Conservation (phyloP, 2,329 filamentous ascomycete genomes). For the Calonectria pteridis region DNA sequence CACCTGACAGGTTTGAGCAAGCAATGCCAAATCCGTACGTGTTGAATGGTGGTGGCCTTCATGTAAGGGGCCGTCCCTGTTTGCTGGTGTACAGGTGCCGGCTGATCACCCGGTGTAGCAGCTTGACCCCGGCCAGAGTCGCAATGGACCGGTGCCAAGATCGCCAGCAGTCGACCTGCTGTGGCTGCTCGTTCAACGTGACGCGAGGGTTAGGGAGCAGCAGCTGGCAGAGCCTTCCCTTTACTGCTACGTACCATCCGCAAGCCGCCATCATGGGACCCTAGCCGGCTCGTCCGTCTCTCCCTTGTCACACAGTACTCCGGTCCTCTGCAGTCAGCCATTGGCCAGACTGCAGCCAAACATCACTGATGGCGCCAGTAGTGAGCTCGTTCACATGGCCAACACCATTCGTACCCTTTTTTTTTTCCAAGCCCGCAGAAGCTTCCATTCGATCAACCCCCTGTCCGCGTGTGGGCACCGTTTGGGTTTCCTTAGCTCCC, state of each 20-base stretch:
- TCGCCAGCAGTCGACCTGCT: neutral
- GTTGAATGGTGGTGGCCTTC: conserved; percentile 1
- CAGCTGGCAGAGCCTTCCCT: neutral
- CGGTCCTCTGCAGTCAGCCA: neutral
- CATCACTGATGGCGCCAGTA: conserved; percentile 23
- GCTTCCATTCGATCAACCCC: conserved; percentile 31
- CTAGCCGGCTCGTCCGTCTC: neutral
- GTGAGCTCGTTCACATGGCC: conserved; percentile 27
- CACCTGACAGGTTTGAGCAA: conserved; percentile 17
- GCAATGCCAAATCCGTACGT: conserved; percentile 2
- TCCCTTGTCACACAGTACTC: neutral
- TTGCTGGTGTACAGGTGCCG: conserved; percentile 10
- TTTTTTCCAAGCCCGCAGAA: conserved; percentile 24
- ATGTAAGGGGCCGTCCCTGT: conserved; percentile 22
- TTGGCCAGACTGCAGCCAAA: neutral
- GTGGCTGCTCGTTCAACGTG: conserved; percentile 21
- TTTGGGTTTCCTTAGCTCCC: conserved; percentile 31
- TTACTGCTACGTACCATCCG: neutral
- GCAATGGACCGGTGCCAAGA: conserved; percentile 19
- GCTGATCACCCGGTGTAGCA: conserved; percentile 22
- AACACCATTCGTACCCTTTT: conserved; percentile 25
- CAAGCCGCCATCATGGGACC: neutral
- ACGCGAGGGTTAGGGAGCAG: conserved; percentile 10
- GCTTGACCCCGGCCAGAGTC: conserved; percentile 17
- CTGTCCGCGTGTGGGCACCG: conserved; percentile 32